Percentiles rank a stretch among this genome's conserved stretches.
Conservation (phyloP, 805 yeast species). For the Kodamaea lidongshanica region DNA sequence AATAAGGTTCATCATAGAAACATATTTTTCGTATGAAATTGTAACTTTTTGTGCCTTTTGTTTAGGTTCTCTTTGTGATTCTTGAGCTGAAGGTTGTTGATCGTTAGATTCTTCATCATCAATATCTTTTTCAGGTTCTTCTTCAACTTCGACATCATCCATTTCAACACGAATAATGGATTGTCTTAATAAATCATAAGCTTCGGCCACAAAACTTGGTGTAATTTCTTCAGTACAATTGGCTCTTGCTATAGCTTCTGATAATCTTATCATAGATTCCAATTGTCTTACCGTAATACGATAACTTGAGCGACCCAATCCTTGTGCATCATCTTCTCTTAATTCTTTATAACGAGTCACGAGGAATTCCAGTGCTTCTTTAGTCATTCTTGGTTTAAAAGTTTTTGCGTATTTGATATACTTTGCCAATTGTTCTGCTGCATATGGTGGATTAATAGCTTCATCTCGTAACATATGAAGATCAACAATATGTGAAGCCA, state of each 20-base stretch:
- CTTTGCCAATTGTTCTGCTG: conserved; percentile 80
- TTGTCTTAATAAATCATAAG: conserved; percentile 81
- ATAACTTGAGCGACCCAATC: conserved; percentile 76
- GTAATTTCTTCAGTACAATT: conserved; percentile 87
- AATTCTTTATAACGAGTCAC: conserved; percentile 79
- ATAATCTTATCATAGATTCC: conserved; percentile 86
- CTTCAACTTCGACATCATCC: conserved; percentile 85
- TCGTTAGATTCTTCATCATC: conserved; percentile 12
- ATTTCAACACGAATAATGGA: conserved; percentile 90
- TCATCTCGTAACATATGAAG: conserved; percentile 86
- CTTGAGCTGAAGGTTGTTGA: conserved; percentile 1
- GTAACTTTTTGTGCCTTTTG: too few species aligned
- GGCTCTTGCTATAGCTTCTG: conserved; percentile 96
- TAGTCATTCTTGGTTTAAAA: conserved; percentile 82
- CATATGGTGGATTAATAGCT: conserved; percentile 84
- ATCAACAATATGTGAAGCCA: conserved; percentile 89
- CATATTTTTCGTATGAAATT: conserved; percentile 81
- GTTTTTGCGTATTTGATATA: conserved; percentile 90
- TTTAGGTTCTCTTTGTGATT: conserved; percentile 19
- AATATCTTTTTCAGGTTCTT: conserved; percentile 19
- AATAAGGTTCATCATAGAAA: conserved; percentile 72
- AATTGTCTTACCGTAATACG: conserved; percentile 95
- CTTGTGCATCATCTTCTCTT: conserved; percentile 87
- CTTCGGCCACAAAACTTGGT: conserved; percentile 84
- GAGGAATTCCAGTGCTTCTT: conserved; percentile 69